Conservation (phyloP, 2,329 filamentous ascomycete species). For the Cercospora beticola region DNA sequence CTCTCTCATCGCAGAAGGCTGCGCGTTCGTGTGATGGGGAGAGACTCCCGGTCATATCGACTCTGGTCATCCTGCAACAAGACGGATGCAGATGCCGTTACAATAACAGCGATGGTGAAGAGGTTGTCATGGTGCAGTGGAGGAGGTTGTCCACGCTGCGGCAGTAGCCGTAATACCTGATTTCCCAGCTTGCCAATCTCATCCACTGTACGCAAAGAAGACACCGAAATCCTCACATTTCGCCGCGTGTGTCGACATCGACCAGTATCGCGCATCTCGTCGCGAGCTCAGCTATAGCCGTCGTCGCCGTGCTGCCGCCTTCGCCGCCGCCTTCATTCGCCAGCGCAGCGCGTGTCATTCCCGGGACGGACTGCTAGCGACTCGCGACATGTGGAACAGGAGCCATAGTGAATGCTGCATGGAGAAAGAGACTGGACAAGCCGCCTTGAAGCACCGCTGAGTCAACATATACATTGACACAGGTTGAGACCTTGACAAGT, state of each 20-base stretch:
- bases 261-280: background rate
- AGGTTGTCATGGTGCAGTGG: background rate
- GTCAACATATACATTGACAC: no score
- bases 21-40: background rate
- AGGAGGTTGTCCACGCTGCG: background rate
- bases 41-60: background rate
- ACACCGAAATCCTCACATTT: background rate
- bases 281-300: background rate
- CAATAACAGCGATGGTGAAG: background rate
- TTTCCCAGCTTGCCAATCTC: background rate
- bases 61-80: background rate
- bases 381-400: background rate
- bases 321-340: background rate
- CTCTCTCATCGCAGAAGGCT: background rate
- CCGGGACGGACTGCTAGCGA: background rate
- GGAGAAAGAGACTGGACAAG: background rate
- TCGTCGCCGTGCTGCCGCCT: background rate
- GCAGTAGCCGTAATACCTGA: background rate
- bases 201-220: background rate
- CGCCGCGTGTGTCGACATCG: background rate
- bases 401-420: background rate
- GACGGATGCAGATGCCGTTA: background rate
- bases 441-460: no score
- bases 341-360: background rate
- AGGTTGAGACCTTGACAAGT: background rate